A percentile compares a stretch with the other conserved stretches of the same genome.
These are phyloP conservation scores for Cryptomeria japonica DNA, from an alignment of 75 land plant species.

Conservation along the genomic window DNA sequence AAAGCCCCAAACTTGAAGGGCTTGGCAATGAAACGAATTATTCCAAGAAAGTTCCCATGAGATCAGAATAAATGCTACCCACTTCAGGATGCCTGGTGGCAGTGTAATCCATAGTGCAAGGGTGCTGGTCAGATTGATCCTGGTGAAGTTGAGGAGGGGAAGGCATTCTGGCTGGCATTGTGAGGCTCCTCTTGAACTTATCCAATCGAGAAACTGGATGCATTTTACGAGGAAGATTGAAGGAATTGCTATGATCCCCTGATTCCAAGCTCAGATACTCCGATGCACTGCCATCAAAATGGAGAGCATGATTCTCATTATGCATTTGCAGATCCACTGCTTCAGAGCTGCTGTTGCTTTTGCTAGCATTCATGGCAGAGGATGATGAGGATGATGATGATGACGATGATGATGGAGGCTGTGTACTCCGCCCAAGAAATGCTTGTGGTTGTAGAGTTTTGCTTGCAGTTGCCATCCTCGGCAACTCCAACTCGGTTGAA, in stretches of 20 bases:
- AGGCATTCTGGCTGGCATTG: conserved; percentile 71
- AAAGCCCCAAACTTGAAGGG: neutral
- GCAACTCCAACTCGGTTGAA: neutral
- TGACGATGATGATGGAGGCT: neutral
- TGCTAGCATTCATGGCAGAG: neutral
- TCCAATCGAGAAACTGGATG: conserved; percentile 1
- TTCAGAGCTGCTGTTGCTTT: conserved; percentile 19
- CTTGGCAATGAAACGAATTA: conserved; percentile 7
- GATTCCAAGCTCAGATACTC: conserved; percentile 66
- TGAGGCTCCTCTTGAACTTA: conserved; percentile 77
- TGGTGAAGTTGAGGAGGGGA: conserved; percentile 32
- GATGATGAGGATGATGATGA: neutral
- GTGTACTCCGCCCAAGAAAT: neutral
- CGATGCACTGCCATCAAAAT: conserved; percentile 14
- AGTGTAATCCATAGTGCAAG: conserved; percentile 20
- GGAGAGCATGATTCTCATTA: neutral
- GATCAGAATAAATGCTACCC: conserved; percentile 55
- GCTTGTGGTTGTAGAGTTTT: neutral
- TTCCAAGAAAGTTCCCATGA: conserved; percentile 67
- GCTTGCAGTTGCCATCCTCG: conserved; percentile 8
- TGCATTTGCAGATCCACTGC: conserved; percentile 1
- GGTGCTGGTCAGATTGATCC: conserved; percentile 28
- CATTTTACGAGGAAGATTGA: neutral
- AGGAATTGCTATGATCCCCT: conserved; percentile 15
- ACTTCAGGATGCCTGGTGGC: conserved; percentile 34